Base-by-base conservation (phyloP, 441 rosid species). In the Adansonia gregorii region DNA sequence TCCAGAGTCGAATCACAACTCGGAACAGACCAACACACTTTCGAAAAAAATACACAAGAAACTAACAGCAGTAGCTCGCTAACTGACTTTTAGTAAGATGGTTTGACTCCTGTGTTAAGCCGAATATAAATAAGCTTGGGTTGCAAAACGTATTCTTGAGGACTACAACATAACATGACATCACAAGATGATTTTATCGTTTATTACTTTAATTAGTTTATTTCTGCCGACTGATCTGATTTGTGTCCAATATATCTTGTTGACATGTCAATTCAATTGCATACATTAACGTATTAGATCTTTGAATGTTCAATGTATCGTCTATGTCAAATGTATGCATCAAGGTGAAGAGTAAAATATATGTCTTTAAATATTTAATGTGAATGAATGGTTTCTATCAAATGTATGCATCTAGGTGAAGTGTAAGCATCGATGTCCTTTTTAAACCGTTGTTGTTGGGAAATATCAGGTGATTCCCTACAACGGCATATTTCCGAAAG, bases 291-390 rank as follows among this genome's bases (percentile, higher is more conserved):
- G 17, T 63, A 9, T 22, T 24, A 22, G 46, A 41, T 60, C n/a
- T 46, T 61, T 48, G 70, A 49, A 63, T 64, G 70, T n/a, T 75
- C 60, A 75, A 64, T 75, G 61, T 15, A 63, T 75, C 51, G 61
- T 31, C 74, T 52, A 27, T 71, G 61, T 71, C 74, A 52, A 52
- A 27, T 51, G 14, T 12, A 70, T 15, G 8, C 3, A 14, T 24
- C 11, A 14, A 69, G 5, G 66, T 61, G n/a, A 27, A 60, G 39
- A 60, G 63, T 24, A 60, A 9, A 3, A 41, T 12, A 12, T 27
- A 49, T 14, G 20, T 55, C 46, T 54, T 54, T 27, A 58, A n/a
- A 54, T 54, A 10, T 17, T 54, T 6, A 72, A 35, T 54, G 49
- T 10, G 27, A 54, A 72, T 35, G 75, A 54, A 72, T 72, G 75